Base-by-base conservation (phyloP, 2,329 filamentous ascomycete species). In the Aspergillus aculeatus region DNA sequence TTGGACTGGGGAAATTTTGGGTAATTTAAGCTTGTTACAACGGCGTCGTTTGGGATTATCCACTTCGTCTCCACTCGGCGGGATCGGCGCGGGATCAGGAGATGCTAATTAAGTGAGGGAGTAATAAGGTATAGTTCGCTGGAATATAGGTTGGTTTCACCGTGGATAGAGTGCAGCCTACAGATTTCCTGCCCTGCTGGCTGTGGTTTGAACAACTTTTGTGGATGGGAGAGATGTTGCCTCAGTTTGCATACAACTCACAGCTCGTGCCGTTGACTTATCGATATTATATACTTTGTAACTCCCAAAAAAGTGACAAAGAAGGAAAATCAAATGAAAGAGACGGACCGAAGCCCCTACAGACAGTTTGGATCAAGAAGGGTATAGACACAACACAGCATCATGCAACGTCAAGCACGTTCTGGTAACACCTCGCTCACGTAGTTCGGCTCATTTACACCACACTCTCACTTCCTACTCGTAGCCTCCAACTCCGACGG, bases 401-500 rank as follows among this genome's bases (percentile, higher is more conserved):
- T 44, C 38, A 44, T 44, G 5, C n/a, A 14, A 44, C 16, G 6
- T 16, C 26, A 3, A 10, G 26, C 0, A 29, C 26, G 3, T 29
- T 29, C 7, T 4, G 32, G 5, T 16, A 6, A 35, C 32, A 16
- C 11, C 10, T 11, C 32, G 38, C 14, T 44, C 38, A 16, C 16
- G 16, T 9, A 44, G 19, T 2, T 5, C 14, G 16, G 38, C 4
- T 19, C 38, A 6, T n/a, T 35, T 12, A 35, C 32, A 16, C 32
- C 9, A 29, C 26, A 10, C 32, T 5, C 32, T 56, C 31, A 56
- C 2, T 32, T 41, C 24, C 24, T 24, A 12, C 47, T 26, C 24
- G 19, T 48, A 4, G 58, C 67, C 24, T 68, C 67, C 47, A 69
- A n/a, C 50, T 69, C 67, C 1, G 59, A 62, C 1, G 66, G 63